Conservation (phyloP, 495 filamentous ascomycete genomes). For the Lasiosphaeria miniovina region DNA sequence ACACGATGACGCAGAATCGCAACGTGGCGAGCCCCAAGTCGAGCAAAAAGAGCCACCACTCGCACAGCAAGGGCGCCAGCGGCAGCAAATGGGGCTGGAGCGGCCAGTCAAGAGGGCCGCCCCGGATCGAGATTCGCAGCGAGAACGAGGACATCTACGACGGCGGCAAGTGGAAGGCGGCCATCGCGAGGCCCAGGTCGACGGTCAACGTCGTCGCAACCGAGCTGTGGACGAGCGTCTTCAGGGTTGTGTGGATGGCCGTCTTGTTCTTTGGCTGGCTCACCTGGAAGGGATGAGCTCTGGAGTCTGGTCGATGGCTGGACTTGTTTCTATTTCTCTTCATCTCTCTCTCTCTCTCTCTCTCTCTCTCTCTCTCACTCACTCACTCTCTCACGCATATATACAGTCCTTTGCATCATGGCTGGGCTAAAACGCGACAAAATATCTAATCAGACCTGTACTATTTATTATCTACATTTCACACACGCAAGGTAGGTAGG, state of each 20-base stretch:
- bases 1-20: conserved; percentile 11
- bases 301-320: neutral
- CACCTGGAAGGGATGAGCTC: conserved; percentile 33
- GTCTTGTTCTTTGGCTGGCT: conserved; percentile 40
- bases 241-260: conserved; percentile 46
- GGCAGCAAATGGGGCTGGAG: conserved; percentile 37
- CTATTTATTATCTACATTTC: too few species aligned
- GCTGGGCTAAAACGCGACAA: too few species aligned
- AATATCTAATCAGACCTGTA: too few species aligned
- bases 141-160: conserved; percentile 35
- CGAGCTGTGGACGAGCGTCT: conserved; percentile 47
- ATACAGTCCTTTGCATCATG: too few species aligned
- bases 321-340: too few species aligned
- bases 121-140: conserved; percentile 42
- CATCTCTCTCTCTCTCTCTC: too few species aligned
- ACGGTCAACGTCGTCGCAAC: conserved; percentile 26
- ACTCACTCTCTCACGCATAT: too few species aligned
- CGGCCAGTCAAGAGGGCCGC: conserved; percentile 29
- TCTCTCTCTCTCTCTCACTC: too few species aligned
- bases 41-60: conserved; percentile 16
- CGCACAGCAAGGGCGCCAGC: conserved; percentile 13
- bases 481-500: too few species aligned
- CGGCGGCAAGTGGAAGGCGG: conserved; percentile 33
- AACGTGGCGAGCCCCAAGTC: conserved; percentile 5
- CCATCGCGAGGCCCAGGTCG: conserved; percentile 18